Evolutionary conservation across 2,329 filamentous ascomycete species (phyloP).

Genomic region (Dactylellina cionopaga): DNA sequence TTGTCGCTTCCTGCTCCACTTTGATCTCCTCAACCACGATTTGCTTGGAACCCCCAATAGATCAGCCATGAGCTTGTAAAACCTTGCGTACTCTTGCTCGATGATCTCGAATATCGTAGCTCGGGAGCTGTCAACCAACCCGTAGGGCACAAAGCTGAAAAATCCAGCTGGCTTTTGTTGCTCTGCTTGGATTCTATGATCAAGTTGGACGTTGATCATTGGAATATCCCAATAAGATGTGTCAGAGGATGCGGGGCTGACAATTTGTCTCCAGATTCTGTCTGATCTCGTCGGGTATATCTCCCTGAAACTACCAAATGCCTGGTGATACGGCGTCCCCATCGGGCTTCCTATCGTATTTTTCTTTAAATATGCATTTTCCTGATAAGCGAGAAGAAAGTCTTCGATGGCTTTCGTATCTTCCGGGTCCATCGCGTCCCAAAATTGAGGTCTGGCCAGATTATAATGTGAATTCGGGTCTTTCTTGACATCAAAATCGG

Average conservation of each 20-base stretch:
- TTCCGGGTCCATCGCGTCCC: not conserved
- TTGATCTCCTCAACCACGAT: slow-evolving; percentile 18
- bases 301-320: slow-evolving; percentile 48
- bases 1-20: slow-evolving; percentile 35
- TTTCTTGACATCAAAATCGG: slow-evolving; percentile 46
- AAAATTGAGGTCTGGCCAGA: slow-evolving; percentile 19
- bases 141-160: slow-evolving; percentile 40
- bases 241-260: slow-evolving; percentile 14
- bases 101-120: slow-evolving; percentile 41
- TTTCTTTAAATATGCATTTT: slow-evolving; percentile 18
- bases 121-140: slow-evolving; percentile 15
- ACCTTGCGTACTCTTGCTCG: slow-evolving; percentile 40
- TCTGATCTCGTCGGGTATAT: slow-evolving; percentile 41
- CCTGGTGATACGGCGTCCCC: slow-evolving; percentile 39
- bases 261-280: slow-evolving; percentile 37
- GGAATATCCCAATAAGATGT: slow-evolving; percentile 45
- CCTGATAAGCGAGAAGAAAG: slow-evolving; percentile 3
- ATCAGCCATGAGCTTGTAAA: slow-evolving; percentile 39
- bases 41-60: slow-evolving; percentile 34
- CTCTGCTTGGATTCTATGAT: slow-evolving; percentile 27
- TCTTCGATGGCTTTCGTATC: not conserved
- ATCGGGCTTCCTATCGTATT: slow-evolving; percentile 27
- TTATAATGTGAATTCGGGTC: slow-evolving; percentile 48
- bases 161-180: slow-evolving; percentile 14
- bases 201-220: slow-evolving; percentile 51